Percentiles rank a stretch among this genome's conserved stretches.
phyloP scores from a whole-genome alignment of 345 rosid species.

The Eucalyptus pumila region DNA sequence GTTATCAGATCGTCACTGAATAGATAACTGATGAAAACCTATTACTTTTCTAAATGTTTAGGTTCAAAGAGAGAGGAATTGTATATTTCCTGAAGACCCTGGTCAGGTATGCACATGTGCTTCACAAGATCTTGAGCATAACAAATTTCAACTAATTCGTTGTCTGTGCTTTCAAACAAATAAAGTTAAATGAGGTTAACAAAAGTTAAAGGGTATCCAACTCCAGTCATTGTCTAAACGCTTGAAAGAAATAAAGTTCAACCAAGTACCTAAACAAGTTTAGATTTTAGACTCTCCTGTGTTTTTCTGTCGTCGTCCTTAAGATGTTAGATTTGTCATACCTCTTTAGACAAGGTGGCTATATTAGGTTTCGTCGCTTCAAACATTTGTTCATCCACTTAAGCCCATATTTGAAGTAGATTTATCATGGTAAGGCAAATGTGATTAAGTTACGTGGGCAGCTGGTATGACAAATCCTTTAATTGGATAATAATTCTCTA shows the following conservation, averaged over 20 bases:
- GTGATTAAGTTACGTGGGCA: not conserved
- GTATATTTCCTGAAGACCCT: conserved; percentile 88
- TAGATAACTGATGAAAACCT: conserved; percentile 11
- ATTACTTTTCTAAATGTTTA: conserved; percentile 2
- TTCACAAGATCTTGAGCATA: conserved; percentile 19
- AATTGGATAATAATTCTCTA: not conserved
- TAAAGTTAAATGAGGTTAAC: not conserved
- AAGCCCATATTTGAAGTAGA: not conserved
- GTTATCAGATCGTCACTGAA: not conserved
- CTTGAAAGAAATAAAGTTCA: not conserved
- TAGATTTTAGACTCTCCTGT: not conserved
- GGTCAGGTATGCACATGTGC: conserved; percentile 46
- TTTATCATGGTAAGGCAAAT: not conserved
- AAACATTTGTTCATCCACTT: not conserved
- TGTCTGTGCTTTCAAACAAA: not conserved
- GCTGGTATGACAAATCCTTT: not conserved
- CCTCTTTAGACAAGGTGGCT: not conserved
- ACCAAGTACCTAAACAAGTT: not conserved
- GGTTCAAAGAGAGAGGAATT: conserved; percentile 73
- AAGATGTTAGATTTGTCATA: not conserved
- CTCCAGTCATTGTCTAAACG: not conserved
- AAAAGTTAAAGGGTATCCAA: not conserved
- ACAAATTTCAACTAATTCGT: not conserved
- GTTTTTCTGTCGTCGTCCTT: not conserved
- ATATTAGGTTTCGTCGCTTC: not conserved